Evolutionary conservation across 2,329 filamentous ascomycete genomes (phyloP), one percentile per base, ranked within the genome.

Genomic region (Tolypocladium pustulatum): DNA sequence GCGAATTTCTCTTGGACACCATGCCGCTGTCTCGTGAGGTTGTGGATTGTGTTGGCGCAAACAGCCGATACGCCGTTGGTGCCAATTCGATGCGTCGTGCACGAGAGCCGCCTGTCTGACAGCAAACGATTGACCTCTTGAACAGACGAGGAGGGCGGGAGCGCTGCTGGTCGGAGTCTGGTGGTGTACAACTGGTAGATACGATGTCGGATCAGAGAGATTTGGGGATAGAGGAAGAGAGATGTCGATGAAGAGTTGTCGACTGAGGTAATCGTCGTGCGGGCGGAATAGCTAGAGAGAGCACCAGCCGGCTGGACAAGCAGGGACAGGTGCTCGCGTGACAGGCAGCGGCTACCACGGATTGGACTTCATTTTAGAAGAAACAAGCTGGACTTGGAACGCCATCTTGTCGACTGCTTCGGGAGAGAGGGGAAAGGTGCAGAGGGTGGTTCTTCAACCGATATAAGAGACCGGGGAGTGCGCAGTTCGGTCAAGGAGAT

Each of bases 1-100:
- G 63, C 10, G 66, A 65, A 46, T 59, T 67, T 46, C 66, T 62
- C 57, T 66, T 68, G 30, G 61, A 66, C 34, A 66, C 57, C 64
- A 64, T 67, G 25, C 25, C 56, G 51, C 17, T 20, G 55, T 13
- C 20, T 17, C n/a, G 40, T 51, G n/a, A 37, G 36, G 4, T 4
- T 10, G 54, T 34, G 27, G 12, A 36, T 9, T 20, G 25, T 6
- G 7, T 1, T 15, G 37, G 17, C n/a, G 25, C 32, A 36, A 25
- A 34, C 22, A 10, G 55, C n/a, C 7, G 30, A 49, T 34, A 22
- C 25, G 22, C 13, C 25, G 34, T 30, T 20, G 37, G 54, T 20
- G 54, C 38, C 38, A n/a, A 22, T 32, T n/a, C 20, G 38, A 25
- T 38, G 20, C 41, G 54, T 43, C 15, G 27, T 27, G 17, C 22